phyloP scores from a whole-genome alignment of 345 rosid genomes.

The Angophora floribunda region DNA sequence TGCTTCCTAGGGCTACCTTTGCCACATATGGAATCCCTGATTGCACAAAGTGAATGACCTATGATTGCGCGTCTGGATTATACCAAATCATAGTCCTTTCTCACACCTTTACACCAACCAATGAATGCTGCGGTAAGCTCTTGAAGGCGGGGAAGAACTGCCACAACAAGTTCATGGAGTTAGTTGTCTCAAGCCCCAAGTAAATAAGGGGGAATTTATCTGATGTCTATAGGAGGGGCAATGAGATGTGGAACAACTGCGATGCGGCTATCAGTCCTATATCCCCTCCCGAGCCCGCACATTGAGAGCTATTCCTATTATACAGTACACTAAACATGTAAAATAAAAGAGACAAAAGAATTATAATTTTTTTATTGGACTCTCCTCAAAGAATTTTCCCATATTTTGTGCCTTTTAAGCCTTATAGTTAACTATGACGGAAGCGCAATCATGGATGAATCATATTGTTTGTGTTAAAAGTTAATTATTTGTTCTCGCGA shows the following conservation, averaged over 20 bases:
- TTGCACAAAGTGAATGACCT: neutral
- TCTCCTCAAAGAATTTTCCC: neutral
- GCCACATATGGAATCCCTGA: neutral
- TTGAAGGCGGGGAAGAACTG: neutral
- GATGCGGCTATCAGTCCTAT: neutral
- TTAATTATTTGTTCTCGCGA: neutral
- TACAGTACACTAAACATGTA: neutral
- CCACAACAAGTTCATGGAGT: neutral
- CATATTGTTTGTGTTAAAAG: neutral
- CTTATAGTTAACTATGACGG: neutral
- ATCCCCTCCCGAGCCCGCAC: neutral
- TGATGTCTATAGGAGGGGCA: neutral
- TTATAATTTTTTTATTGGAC: neutral
- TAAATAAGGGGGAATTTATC: neutral
- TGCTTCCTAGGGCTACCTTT: neutral
- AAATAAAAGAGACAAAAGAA: neutral
- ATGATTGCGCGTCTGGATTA: neutral
- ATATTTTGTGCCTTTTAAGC: neutral
- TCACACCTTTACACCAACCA: neutral
- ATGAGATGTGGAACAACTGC: neutral
- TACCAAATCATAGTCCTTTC: neutral
- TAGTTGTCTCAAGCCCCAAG: neutral
- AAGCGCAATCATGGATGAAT: neutral
- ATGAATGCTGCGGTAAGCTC: neutral
- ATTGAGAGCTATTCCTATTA: neutral